Percentiles rank a stretch among this genome's conserved stretches.
These are phyloP conservation scores for Lumnitzera littorea DNA, from an alignment of 345 rosid species.

Conservation along the genomic window DNA sequence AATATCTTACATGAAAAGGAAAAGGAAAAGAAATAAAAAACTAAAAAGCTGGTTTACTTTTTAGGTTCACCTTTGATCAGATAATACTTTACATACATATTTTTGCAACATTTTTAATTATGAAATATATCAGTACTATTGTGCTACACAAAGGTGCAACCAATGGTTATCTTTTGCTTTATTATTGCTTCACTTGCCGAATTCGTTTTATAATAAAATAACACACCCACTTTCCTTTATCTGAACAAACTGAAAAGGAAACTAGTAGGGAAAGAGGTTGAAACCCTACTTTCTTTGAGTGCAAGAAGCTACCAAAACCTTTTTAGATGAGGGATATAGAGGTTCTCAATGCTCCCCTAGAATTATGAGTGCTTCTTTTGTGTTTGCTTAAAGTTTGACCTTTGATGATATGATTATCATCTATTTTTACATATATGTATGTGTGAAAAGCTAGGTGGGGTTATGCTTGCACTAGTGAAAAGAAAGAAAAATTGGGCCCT, in stretches of 20 bases:
- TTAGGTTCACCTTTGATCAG: too few species aligned
- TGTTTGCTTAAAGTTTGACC: constrained; percentile 72
- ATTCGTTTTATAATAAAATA: constrained; percentile 22
- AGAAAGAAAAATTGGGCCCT: constrained; percentile 32
- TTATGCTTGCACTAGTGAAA: constrained; percentile 62
- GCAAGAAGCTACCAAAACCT: constrained; percentile 62
- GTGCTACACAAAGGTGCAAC: constrained; percentile 12
- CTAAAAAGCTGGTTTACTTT: too few species aligned
- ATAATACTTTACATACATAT: not conserved
- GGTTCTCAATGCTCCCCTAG: constrained; percentile 23
- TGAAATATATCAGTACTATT: too few species aligned
- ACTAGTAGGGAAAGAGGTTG: not conserved
- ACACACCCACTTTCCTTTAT: constrained; percentile 30
- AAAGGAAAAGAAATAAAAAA: too few species aligned
- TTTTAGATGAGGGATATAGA: constrained; percentile 8
- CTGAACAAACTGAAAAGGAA: constrained; percentile 12
- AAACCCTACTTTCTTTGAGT: constrained; percentile 59
- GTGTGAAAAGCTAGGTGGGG: constrained; percentile 36
- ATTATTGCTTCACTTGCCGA: constrained; percentile 27
- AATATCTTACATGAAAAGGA: too few species aligned
- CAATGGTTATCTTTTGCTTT: constrained; percentile 31
- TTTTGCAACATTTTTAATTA: not conserved
- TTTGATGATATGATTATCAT: constrained; percentile 24
- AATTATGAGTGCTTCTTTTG: constrained; percentile 33
- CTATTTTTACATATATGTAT: constrained; percentile 4